phyloP scores from a whole-genome alignment of 2,329 filamentous ascomycete species.

The Rasamsonia emersonii region DNA sequence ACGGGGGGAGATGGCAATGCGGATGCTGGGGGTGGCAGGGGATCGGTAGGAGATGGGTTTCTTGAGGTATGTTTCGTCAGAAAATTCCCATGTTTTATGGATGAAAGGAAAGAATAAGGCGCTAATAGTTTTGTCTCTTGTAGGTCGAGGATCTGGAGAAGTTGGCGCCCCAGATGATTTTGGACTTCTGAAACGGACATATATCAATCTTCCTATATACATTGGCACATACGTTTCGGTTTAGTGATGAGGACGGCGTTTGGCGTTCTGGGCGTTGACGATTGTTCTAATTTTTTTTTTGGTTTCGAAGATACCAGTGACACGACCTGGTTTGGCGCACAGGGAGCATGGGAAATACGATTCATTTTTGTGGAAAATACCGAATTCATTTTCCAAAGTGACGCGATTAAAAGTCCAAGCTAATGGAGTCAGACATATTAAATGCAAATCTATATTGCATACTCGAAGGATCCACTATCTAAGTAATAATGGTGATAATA shows the following conservation, averaged over 20 bases:
- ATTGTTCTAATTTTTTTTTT: no score
- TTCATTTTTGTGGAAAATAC: no score
- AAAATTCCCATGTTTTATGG: neutral
- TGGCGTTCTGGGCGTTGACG: neutral
- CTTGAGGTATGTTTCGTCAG: conserved; percentile 53
- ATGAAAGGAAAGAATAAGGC: conserved; percentile 5
- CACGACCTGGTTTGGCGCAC: no score
- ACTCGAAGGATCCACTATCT: no score
- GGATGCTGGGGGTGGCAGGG: conserved; percentile 18
- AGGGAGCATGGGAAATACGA: no score
- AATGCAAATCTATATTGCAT: no score
- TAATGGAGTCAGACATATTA: no score
- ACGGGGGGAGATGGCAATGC: conserved; percentile 31
- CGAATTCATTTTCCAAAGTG: no score
- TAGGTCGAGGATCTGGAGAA: conserved; percentile 86
- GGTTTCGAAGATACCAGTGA: conserved; percentile 4
- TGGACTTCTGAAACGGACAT: conserved; percentile 61
- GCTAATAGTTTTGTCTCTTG: conserved; percentile 7
- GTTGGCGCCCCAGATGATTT: conserved; percentile 69
- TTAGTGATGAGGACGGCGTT: conserved; percentile 4
- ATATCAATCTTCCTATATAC: no score
- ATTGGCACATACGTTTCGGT: no score
- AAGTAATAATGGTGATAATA: no score
- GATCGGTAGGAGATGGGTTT: conserved; percentile 48
- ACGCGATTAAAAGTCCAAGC: no score